phyloP scores from a whole-genome alignment of 2,329 filamentous ascomycete genomes.

The Talaromyces sp. region DNA sequence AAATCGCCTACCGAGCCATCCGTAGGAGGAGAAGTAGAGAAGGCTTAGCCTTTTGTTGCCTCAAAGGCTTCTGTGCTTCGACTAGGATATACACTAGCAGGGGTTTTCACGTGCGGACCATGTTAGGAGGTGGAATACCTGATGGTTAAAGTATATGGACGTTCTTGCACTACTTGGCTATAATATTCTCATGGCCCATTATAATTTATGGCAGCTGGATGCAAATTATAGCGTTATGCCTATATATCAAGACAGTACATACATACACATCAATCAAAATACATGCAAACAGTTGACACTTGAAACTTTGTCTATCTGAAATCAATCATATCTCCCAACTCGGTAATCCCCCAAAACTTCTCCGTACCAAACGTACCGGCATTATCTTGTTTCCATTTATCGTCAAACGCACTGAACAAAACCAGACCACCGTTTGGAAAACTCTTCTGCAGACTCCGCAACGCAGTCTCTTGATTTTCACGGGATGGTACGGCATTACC shows the following conservation, averaged over 20 bases:
- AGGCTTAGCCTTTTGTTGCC: background rate
- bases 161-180: background rate
- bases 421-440: constrained; percentile 54
- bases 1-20: constrained; percentile 17
- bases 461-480: constrained; percentile 61
- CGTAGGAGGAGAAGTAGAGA: background rate
- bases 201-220: background rate
- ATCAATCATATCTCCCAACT: background rate
- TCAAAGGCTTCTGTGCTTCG: background rate
- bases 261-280: background rate
- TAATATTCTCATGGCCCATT: background rate
- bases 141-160: background rate
- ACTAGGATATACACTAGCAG: background rate
- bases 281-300: background rate
- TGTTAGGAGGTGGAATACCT: background rate
- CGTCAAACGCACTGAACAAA: constrained; percentile 75
- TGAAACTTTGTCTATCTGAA: background rate
- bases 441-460: constrained; percentile 57
- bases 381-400: constrained; percentile 67
- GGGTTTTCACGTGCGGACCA: background rate
- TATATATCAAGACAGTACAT: background rate
- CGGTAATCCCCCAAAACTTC: constrained; percentile 63
- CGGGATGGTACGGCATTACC: constrained; percentile 62
- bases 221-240: background rate
- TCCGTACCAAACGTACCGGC: constrained; percentile 63